Base-by-base conservation (phyloP, 305 asterid species). In the Fraxinus albicans region DNA sequence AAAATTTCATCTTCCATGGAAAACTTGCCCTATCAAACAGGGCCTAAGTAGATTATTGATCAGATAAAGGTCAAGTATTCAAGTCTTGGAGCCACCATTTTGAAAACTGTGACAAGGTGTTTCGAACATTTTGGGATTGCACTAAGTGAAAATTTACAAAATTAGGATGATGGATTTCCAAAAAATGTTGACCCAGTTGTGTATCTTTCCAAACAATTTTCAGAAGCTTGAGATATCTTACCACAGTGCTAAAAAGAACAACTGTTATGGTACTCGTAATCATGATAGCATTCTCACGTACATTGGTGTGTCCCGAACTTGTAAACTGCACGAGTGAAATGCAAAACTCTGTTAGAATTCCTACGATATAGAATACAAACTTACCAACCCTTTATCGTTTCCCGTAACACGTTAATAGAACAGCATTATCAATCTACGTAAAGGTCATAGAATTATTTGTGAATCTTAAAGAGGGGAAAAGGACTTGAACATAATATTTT, bases 171-270 rank as follows among this genome's bases (percentile, higher is more conserved):
- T 67, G 74, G n/a, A 67, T 67, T 27, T 25, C 74, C 36, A 27
- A 10, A 25, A 4, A 21, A 29, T 69, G 23, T 38, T 70, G 21
- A 70, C 76, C 76, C 40, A 33, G 33, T 70, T 70, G 42, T 31
- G 42, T 15, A 70, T 13, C 76, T 3, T 12, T 31, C 38, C 55
- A 17, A 17, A 21, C 33, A 47, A 21, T 23, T 31, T 36, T 29
- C 29, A 67, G 12, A 80, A 75, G 78, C 38, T 53, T 77, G 80
- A 80, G 79, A 81, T 79, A 77, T 78, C 94, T 86, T 93, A 95
- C 98, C 93, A 93, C 90, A 69, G 98, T 96, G 93, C 98, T 96
- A 90, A 95, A 89, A 79, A 96, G 99, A 86, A 96, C 99, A 78
- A 96, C 97, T 73, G 95, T 93, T 77, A 96, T 96, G 23, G 99